These are phyloP conservation scores for Mucor indicus DNA, from an alignment of 371 early-diverging fungal species.

Conservation along the genomic window DNA sequence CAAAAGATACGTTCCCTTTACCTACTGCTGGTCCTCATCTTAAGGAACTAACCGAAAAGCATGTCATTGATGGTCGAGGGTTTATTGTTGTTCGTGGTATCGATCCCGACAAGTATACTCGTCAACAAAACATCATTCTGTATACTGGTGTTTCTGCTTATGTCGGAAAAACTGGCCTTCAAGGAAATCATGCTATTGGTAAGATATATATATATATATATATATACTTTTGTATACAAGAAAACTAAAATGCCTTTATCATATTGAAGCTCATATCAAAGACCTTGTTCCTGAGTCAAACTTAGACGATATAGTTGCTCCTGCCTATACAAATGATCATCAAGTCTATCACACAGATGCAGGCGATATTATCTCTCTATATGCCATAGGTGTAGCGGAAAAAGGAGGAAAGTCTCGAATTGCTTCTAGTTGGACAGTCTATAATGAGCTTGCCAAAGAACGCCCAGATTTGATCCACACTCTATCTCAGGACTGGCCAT, in stretches of 20 bases:
- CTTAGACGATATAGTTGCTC: slow-evolving; percentile 20
- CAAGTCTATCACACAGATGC: slow-evolving; percentile 33
- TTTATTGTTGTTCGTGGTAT: slow-evolving; percentile 22
- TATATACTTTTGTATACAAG: too few relatives aligned
- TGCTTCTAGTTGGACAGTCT: slow-evolving; percentile 34
- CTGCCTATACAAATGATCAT: slow-evolving; percentile 31
- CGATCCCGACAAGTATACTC: slow-evolving; percentile 19
- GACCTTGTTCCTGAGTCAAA: slow-evolving; percentile 21
- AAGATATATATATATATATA: not conserved
- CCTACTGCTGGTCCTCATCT: slow-evolving; percentile 21
- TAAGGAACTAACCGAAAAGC: slow-evolving; percentile 13
- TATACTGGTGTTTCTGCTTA: slow-evolving; percentile 22
- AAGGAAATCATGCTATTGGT: slow-evolving; percentile 20
- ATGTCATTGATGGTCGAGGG: slow-evolving; percentile 22
- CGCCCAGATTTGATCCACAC: slow-evolving; percentile 31
- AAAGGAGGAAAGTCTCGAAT: slow-evolving; percentile 27
- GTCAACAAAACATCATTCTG: slow-evolving; percentile 22
- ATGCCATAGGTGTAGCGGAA: slow-evolving; percentile 29
- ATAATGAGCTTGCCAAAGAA: slow-evolving; percentile 25
- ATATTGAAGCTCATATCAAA: slow-evolving; percentile 28
- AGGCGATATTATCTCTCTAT: slow-evolving; percentile 30
- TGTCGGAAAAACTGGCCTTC: slow-evolving; percentile 19
- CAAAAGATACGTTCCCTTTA: slow-evolving; percentile 15
- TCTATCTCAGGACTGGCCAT: slow-evolving; percentile 22
- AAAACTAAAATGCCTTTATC: not conserved